Percentiles rank a stretch among this genome's conserved stretches.
Conservation (phyloP, 164 flowering plant species). For the Nelumbo lutea region DNA sequence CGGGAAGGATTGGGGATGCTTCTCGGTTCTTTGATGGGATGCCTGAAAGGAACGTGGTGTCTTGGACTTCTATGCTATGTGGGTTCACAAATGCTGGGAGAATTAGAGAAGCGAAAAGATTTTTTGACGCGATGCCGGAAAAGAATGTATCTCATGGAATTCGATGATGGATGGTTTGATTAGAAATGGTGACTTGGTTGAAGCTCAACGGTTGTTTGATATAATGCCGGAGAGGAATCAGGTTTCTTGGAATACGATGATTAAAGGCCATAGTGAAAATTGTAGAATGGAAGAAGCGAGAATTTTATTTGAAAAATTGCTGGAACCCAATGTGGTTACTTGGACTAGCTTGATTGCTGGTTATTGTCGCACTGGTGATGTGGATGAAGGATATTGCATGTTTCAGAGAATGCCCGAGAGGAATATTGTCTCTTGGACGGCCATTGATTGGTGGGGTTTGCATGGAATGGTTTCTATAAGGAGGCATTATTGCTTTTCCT, state of each 20-base stretch:
- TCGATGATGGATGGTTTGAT: slow-evolving; percentile 50
- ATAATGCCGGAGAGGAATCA: slow-evolving; percentile 31
- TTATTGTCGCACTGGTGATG: slow-evolving; percentile 47
- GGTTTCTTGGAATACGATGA: slow-evolving; percentile 49
- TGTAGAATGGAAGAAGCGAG: slow-evolving; percentile 43
- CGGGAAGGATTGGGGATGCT: slow-evolving; percentile 42
- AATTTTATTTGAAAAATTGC: slow-evolving; percentile 40
- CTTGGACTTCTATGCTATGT: slow-evolving; percentile 53
- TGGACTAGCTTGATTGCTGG: slow-evolving; percentile 64
- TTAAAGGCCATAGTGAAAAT: slow-evolving; percentile 42
- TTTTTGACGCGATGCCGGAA: slow-evolving; percentile 48
- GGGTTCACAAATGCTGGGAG: slow-evolving; percentile 31
- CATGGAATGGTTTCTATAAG: slow-evolving; percentile 47
- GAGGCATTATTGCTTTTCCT: slow-evolving; percentile 43
- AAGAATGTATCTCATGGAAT: slow-evolving; percentile 59
- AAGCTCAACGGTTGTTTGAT: slow-evolving; percentile 41
- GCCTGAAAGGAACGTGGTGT: slow-evolving; percentile 49
- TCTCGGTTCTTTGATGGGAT: slow-evolving; percentile 35
- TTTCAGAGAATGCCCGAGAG: slow-evolving; percentile 48
- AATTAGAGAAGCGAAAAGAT: slow-evolving; percentile 19
- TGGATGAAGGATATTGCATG: slow-evolving; percentile 40
- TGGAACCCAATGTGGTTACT: slow-evolving; percentile 41
- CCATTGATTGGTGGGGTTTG: slow-evolving; percentile 71
- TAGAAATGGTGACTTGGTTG: slow-evolving; percentile 40
- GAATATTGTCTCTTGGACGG: slow-evolving; percentile 69